These are phyloP conservation scores for Xylaria sp. DNA, from an alignment of 2,329 filamentous ascomycete genomes.

Conservation along the genomic window DNA sequence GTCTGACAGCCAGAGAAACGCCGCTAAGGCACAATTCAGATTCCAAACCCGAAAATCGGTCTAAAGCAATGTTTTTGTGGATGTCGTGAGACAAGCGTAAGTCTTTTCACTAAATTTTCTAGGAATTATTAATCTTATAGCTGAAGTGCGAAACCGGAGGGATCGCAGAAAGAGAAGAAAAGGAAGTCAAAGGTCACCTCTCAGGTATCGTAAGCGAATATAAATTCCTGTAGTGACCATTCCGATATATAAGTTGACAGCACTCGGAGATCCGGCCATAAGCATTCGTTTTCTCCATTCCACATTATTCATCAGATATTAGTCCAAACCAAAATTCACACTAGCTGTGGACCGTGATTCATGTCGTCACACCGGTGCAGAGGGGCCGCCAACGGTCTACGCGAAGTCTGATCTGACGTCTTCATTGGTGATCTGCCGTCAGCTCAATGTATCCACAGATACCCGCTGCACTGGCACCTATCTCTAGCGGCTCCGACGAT, in stretches of 20 bases:
- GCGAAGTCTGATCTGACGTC: slow-evolving; percentile 1
- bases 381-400: not conserved
- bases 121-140: not conserved
- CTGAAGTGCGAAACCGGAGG: not conserved
- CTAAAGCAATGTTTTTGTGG: not conserved
- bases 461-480: not conserved
- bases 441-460: slow-evolving; percentile 4
- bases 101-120: not conserved
- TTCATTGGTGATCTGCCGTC: not conserved
- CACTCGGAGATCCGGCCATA: slow-evolving; percentile 28
- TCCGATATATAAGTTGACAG: slow-evolving; percentile 1
- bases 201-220: not conserved
- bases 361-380: slow-evolving; percentile 11
- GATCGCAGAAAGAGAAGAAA: not conserved
- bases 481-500: not conserved
- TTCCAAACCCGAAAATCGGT: not conserved
- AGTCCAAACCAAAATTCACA: not conserved
- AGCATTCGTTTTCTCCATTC: slow-evolving; percentile 21
- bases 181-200: not conserved
- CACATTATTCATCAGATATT: slow-evolving; percentile 23
- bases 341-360: slow-evolving; percentile 21
- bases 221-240: not conserved
- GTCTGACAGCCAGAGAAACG: not conserved
- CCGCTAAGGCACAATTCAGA: not conserved
- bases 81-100: not conserved